Base-by-base conservation (phyloP, 164 flowering plant species). In the Piper betle region DNA sequence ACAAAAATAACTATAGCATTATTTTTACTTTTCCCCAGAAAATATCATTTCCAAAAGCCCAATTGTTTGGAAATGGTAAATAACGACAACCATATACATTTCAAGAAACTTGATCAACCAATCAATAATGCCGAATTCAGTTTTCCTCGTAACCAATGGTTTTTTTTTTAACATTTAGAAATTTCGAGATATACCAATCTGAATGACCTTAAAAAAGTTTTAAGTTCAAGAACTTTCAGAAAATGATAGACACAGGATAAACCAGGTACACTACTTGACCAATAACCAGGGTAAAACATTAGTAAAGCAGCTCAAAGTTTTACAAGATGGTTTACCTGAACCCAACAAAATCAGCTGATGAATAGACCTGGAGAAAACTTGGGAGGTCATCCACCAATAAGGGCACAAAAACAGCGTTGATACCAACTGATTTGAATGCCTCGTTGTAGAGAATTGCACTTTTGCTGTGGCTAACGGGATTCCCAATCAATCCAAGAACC, bases 391-490 rank as follows among this genome's bases (percentile, higher is more conserved):
- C 99, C 68, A 94, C 97, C 74, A 94, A 77, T 39, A 85, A 72
- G 66, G 75, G 92, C 61, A 94, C 75, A 78, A 73, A 94, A 43
- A 91, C 85, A 50, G 92, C 99, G 83, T 94, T 75, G 69, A 85
- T 78, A 54, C 92, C 92, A 65, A 67, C 81, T 7, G 82, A 72
- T 61, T 77, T 84, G 77, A 91, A 88, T 58, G 94, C 90, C 68
- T 66, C 74, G 68, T 94, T 94, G 66, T 77, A 82, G 61, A 91
- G 65, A 61, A 79, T 18, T 58, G 99, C 96, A 46, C 86, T 77
- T 73, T 91, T 94, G 81, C 97, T 94, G 77, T 94, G 97, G 50
- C 86, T 68, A 33, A 94, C 90, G 41, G 99, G 97, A 62, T 94
- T 94, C 69, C 99, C 99, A 69, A 94, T 83, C 69, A 91, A 71